phyloP scores from a whole-genome alignment of 2,329 filamentous ascomycete genomes.

The Calonectria multiphialidica region DNA sequence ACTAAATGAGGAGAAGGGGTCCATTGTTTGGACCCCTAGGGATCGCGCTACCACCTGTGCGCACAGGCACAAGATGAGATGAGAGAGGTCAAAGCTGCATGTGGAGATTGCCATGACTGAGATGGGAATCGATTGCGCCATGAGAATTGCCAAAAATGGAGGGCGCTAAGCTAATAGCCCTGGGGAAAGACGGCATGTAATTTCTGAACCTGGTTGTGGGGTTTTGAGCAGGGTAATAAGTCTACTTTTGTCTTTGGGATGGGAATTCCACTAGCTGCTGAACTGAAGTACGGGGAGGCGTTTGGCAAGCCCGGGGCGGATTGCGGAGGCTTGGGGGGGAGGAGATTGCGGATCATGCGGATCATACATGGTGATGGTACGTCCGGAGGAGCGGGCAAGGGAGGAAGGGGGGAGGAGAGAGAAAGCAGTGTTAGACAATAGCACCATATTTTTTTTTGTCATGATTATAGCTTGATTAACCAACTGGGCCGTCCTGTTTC shows the following conservation, averaged over 20 bases:
- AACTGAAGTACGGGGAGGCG: constrained; percentile 4
- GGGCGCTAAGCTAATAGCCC: background rate
- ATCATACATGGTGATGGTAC: background rate
- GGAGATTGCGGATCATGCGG: background rate
- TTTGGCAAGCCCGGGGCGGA: constrained; percentile 3
- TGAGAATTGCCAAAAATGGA: background rate
- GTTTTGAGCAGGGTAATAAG: background rate
- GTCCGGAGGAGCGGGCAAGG: background rate
- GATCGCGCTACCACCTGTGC: background rate
- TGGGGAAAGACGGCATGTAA: constrained; percentile 4
- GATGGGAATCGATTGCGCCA: background rate
- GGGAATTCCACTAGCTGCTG: constrained; percentile 16
- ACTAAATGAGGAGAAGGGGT: background rate
- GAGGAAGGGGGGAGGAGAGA: background rate
- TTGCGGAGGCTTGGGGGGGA: constrained; percentile 12
- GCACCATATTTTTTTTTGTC: background rate
- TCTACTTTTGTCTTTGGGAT: constrained; percentile 15
- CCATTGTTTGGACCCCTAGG: background rate
- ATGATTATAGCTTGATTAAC: background rate
- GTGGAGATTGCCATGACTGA: constrained; percentile 6
- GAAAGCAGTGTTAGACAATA: background rate
- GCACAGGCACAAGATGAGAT: background rate
- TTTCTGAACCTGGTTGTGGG: constrained; percentile 9
- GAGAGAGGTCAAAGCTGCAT: background rate
- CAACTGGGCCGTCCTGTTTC: background rate